Evolutionary conservation across 2,329 filamentous ascomycete genomes (phyloP).

Genomic region (Colletotrichum abscissum): DNA sequence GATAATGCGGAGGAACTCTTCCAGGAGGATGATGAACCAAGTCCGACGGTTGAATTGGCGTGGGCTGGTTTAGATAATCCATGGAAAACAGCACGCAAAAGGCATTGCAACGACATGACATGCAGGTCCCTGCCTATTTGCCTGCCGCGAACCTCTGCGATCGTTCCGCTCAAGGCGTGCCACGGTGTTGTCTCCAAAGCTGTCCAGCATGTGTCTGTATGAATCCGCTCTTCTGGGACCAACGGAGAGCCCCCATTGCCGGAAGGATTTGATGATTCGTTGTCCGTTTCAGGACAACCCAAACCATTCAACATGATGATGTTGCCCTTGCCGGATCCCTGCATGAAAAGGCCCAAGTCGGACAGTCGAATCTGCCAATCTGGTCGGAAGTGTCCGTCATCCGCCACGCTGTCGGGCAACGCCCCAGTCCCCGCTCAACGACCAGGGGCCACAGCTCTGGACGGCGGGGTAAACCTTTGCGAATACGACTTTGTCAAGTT

Average conservation of each 20-base stretch:
- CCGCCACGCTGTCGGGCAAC: slow-evolving; percentile 9
- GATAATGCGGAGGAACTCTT: not conserved
- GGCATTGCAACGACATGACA: not conserved
- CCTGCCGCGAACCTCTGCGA: not conserved
- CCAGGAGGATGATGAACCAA: not conserved
- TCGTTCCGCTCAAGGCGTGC: not conserved
- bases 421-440: not conserved
- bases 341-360: not conserved
- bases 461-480: not conserved
- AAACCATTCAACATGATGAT: not conserved
- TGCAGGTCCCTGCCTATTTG: not conserved
- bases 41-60: not conserved
- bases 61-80: not conserved
- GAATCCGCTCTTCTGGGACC: slow-evolving; percentile 18
- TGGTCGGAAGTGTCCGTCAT: slow-evolving; percentile 14
- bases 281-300: not conserved
- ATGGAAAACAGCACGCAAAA: not conserved
- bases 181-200: not conserved
- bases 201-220: not conserved
- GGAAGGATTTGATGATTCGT: not conserved
- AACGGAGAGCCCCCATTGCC: slow-evolving; percentile 1
- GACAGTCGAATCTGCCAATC: not conserved
- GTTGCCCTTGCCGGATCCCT: not conserved
- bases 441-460: not conserved
- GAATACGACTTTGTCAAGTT: not conserved